Conservation (phyloP, 202 grass and related monocot species). For the Carex sylvatica region DNA sequence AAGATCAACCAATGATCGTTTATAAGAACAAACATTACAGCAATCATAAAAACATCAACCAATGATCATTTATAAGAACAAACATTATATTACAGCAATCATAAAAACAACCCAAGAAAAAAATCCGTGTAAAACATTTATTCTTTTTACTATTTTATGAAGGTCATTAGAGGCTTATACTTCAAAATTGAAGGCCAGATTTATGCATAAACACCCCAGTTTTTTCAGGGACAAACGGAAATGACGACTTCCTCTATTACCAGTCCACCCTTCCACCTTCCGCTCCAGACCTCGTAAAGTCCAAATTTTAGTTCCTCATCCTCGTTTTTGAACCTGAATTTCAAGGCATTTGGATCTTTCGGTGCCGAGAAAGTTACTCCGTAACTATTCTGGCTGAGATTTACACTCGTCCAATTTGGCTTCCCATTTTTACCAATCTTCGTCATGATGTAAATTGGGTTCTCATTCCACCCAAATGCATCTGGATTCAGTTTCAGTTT, state of each 20-base stretch:
- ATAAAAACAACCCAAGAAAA: neutral
- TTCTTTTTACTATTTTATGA: conserved; percentile 2
- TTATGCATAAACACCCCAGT: neutral
- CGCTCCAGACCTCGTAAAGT: conserved; percentile 32
- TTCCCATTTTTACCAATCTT: neutral
- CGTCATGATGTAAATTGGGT: conserved; percentile 18
- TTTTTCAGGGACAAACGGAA: neutral
- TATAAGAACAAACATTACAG: too few relatives aligned
- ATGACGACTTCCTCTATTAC: conserved; percentile 10
- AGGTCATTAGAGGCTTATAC: neutral
- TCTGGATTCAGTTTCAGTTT: neutral
- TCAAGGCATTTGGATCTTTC: neutral
- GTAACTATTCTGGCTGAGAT: neutral
- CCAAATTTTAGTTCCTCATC: conserved; percentile 7
- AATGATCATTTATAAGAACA: neutral
- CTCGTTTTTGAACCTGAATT: neutral
- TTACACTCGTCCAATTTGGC: neutral
- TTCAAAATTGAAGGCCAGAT: neutral
- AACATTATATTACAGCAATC: neutral
- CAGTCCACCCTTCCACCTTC: conserved; percentile 31
- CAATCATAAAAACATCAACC: neutral
- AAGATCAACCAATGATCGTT: too few relatives aligned
- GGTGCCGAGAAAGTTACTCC: neutral
- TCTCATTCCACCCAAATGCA: conserved; percentile 32
- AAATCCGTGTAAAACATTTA: neutral